Evolutionary conservation across 148 eudicot genomes (phyloP).

Genomic region (Dysphania ambrosioides): DNA sequence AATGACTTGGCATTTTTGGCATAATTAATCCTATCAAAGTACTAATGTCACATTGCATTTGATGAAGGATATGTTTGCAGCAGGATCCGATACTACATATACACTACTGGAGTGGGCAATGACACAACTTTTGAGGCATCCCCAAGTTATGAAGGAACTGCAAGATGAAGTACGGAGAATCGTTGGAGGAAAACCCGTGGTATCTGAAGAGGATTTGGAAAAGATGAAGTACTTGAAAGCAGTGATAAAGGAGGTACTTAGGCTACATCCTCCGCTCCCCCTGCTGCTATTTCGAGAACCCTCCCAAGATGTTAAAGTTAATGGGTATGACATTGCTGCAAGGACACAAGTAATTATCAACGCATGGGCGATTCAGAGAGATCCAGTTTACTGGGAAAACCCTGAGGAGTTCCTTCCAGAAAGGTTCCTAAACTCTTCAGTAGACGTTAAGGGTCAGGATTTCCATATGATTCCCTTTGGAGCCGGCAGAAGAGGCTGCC

Average conservation of each 20-base stretch:
- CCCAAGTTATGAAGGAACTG: slow-evolving; percentile 31
- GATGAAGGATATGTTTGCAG: slow-evolving; percentile 38
- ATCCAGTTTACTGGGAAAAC: slow-evolving; percentile 32
- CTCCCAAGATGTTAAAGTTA: slow-evolving; percentile 5
- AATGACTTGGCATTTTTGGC: no score
- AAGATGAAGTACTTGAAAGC: slow-evolving; percentile 30
- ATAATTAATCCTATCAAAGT: no score
- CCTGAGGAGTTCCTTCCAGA: slow-evolving; percentile 35
- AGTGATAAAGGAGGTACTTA: slow-evolving; percentile 31
- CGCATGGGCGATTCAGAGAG: slow-evolving; percentile 34
- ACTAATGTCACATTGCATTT: no score
- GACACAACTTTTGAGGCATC: slow-evolving; percentile 28
- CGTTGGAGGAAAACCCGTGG: slow-evolving; percentile 1
- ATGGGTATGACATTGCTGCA: slow-evolving; percentile 38
- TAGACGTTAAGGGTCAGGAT: slow-evolving; percentile 30
- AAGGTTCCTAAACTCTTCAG: slow-evolving; percentile 27
- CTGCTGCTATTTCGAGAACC: slow-evolving; percentile 24
- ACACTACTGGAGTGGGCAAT: slow-evolving; percentile 34
- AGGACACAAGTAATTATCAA: slow-evolving; percentile 34
- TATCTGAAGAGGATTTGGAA: slow-evolving; percentile 27
- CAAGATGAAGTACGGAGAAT: slow-evolving; percentile 31
- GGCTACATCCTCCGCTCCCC: slow-evolving; percentile 35
- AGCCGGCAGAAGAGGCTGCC: slow-evolving; percentile 38
- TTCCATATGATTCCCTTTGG: slow-evolving; percentile 38
- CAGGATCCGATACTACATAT: slow-evolving; percentile 24